Percentiles rank a stretch among this genome's conserved stretches.
These are phyloP conservation scores for Cyberlindnera lachancei DNA, from an alignment of 805 yeast genomes.

Conservation along the genomic window DNA sequence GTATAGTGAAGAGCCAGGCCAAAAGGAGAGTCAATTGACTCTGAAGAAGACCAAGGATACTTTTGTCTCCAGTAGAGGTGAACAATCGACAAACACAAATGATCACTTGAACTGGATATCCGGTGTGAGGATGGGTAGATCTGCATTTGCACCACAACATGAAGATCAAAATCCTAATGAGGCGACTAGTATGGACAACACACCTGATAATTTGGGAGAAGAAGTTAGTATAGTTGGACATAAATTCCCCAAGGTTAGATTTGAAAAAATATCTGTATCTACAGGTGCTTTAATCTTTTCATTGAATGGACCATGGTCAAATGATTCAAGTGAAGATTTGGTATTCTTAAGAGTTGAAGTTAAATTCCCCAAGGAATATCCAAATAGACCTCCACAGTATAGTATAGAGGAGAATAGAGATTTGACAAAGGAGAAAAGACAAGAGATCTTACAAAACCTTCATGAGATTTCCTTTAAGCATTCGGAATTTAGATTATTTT, in stretches of 20 bases:
- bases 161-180: slow-evolving; percentile 27
- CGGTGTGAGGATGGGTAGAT: slow-evolving; percentile 61
- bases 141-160: slow-evolving; percentile 21
- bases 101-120: slow-evolving; percentile 88
- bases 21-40: slow-evolving; percentile 25
- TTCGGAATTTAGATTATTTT: slow-evolving; percentile 51
- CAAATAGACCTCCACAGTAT: slow-evolving; percentile 52
- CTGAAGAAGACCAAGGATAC: slow-evolving; percentile 31
- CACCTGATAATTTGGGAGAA: slow-evolving; percentile 71
- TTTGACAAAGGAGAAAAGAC: slow-evolving; percentile 38
- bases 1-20: slow-evolving; percentile 44
- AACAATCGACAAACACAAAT: slow-evolving; percentile 28
- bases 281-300: slow-evolving; percentile 74
- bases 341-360: slow-evolving; percentile 66
- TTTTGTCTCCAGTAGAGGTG: slow-evolving; percentile 33
- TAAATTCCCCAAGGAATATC: slow-evolving; percentile 69
- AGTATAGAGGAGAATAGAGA: slow-evolving; percentile 77
- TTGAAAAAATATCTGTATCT: slow-evolving; percentile 83
- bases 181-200: slow-evolving; percentile 26
- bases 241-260: slow-evolving; percentile 77
- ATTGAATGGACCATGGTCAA: slow-evolving; percentile 73
- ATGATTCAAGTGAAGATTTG: slow-evolving; percentile 26
- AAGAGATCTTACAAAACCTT: slow-evolving; percentile 44
- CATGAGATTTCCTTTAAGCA: slow-evolving; percentile 49
- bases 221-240: slow-evolving; percentile 86